A percentile compares a stretch with the other conserved stretches of the same genome.
Conservation (phyloP, 2,329 filamentous ascomycete species). For the Truncatella angustata region DNA sequence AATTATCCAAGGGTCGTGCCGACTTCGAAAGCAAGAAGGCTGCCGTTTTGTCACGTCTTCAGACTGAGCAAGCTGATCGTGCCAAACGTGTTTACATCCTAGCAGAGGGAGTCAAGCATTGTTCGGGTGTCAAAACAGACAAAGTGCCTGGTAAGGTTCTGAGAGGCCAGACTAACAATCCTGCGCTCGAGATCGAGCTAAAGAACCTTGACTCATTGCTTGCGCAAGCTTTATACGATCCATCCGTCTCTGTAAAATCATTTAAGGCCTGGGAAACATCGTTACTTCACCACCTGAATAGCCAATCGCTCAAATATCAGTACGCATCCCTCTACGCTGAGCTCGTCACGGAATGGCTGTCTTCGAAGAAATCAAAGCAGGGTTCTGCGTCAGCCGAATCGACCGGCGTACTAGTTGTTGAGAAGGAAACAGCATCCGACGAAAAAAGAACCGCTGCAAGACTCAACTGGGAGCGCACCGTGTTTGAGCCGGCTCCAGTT, state of each 20-base stretch:
- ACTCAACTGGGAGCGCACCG: conserved; percentile 41
- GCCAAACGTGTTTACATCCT: conserved; percentile 31
- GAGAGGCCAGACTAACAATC: conserved; percentile 25
- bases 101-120: conserved; percentile 33
- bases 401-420: conserved; percentile 23
- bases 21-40: conserved; percentile 35
- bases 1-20: conserved; percentile 38
- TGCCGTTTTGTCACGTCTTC: conserved; percentile 26
- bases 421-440: conserved; percentile 39
- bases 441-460: conserved; percentile 40
- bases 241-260: conserved; percentile 35
- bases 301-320: conserved; percentile 40
- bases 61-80: conserved; percentile 19
- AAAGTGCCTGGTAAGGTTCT: conserved; percentile 17
- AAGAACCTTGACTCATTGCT: conserved; percentile 40
- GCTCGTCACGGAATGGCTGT: conserved; percentile 47
- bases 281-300: conserved; percentile 36
- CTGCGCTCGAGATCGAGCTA: conserved; percentile 29
- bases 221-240: conserved; percentile 37
- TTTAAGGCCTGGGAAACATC: conserved; percentile 33
- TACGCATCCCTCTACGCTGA: conserved; percentile 44
- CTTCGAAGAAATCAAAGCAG: conserved; percentile 20
- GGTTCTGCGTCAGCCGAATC: conserved; percentile 13
- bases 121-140: conserved; percentile 30
- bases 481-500: conserved; percentile 38